Evolutionary conservation across 306 rosid genomes (phyloP).

Genomic region (Quillaja saponaria): DNA sequence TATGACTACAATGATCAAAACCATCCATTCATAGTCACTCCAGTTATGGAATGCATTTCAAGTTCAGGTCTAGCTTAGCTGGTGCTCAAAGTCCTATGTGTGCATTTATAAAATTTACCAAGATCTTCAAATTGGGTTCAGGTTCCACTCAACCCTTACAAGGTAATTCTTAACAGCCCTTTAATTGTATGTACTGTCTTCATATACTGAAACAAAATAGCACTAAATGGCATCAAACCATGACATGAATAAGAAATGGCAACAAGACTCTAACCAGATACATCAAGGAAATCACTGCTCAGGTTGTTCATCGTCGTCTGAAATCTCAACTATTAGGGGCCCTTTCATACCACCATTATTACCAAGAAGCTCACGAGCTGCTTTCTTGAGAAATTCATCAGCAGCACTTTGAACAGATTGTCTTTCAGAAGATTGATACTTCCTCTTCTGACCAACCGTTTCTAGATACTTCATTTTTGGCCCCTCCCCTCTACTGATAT

Average conservation of each 20-base stretch:
- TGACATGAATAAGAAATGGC: conserved; percentile 16
- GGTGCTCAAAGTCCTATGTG: not conserved
- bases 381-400: conserved; percentile 89
- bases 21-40: not conserved
- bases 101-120: not conserved
- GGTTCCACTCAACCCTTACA: not conserved
- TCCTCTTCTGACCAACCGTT: conserved; percentile 68
- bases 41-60: conserved; percentile 9
- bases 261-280: conserved; percentile 37
- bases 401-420: conserved; percentile 71
- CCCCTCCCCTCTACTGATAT: conserved; percentile 70
- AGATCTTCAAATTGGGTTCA: conserved; percentile 2
- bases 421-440: conserved; percentile 64
- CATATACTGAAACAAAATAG: not conserved
- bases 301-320: conserved; percentile 40
- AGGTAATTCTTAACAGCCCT: conserved; percentile 4
- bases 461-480: conserved; percentile 42
- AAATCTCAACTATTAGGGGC: conserved; percentile 51
- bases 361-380: conserved; percentile 79
- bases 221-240: not conserved
- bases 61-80: conserved; percentile 9
- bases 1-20: not conserved
- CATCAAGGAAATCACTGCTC: conserved; percentile 36
- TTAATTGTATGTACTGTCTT: not conserved
- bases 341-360: conserved; percentile 64